Conservation (phyloP, 164 flowering plant species). For the Vitis vinifera region DNA sequence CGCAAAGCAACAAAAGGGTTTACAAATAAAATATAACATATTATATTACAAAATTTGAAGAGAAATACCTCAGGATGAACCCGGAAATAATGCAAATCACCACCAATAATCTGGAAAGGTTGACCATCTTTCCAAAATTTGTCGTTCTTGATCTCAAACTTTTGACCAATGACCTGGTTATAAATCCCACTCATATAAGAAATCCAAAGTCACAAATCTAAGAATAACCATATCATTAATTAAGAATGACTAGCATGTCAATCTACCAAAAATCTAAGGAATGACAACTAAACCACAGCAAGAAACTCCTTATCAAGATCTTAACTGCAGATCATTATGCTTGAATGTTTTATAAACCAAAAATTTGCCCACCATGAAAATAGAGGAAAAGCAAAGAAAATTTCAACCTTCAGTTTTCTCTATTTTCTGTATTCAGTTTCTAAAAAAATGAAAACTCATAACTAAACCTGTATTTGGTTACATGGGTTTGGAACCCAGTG, state of each 20-base stretch:
- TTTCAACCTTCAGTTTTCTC: no score
- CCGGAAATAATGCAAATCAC: slow-evolving; percentile 89
- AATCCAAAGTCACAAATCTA: not conserved
- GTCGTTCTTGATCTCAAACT: slow-evolving; percentile 67
- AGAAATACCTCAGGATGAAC: slow-evolving; percentile 69
- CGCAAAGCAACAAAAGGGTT: not conserved
- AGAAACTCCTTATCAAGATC: not conserved
- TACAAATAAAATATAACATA: no score
- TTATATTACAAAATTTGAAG: not conserved
- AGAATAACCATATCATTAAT: not conserved
- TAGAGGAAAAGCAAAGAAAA: no score
- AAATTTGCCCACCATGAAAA: no score
- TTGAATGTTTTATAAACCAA: no score
- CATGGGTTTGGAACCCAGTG: no score
- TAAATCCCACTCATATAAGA: not conserved
- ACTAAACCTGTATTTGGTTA: no score
- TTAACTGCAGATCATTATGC: no score
- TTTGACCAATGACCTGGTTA: slow-evolving; percentile 34
- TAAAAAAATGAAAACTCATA: no score
- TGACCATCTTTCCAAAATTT: slow-evolving; percentile 82
- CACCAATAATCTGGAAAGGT: slow-evolving; percentile 83
- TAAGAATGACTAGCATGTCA: not conserved
- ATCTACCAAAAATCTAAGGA: not conserved
- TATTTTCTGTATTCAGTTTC: no score
- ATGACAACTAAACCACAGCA: not conserved